Evolutionary conservation across 1,139 yeast genomes (phyloP), one percentile per base, ranked within the genome.

Genomic region (Kodamaea plutei): DNA sequence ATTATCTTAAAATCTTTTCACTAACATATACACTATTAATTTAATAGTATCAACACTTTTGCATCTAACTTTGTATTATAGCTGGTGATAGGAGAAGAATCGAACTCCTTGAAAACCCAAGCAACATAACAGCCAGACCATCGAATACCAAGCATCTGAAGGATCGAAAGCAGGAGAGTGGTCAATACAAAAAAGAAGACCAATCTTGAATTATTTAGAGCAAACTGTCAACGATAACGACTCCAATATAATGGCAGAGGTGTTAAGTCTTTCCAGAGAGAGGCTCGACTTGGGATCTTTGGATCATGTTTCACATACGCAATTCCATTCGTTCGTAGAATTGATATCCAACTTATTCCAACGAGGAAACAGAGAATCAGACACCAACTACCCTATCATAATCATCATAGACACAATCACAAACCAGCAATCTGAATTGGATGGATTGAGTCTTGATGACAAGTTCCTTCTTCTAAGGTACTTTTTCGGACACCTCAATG

Each of bases 401-500:
- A 47, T 65, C 4, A 48, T 63, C 4, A 31, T 65, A 17, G 56
- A 56, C 29, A 9, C 7, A 17, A 17, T 17, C 7, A 7, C 20
- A 7, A 17, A 17, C 9, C 9, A 8, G 19, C n/a, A n/a, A n/a
- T n/a, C 29, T 8, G 19, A 30, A 22, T 42, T 57, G 19, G 59
- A 59, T 20, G 26, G 30, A 15, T 44, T 61, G 15, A 14, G 41
- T 6, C 46, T 44, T 31, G 47, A 45, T 8, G 67, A 64, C 30
- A 58, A 62, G 39, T 39, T 40, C 30, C 43, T 64, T 15, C 47
- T 65, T 13, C 48, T 67, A 39, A 52, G 54, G 30, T 64, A 59
- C 50, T 64, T 56, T 40, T 71, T 69, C 47, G 53, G 54, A 37
- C 76, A 71, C 44, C 50, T 67, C 37, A 69, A 68, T 43, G 55